phyloP scores from a whole-genome alignment of 495 filamentous ascomycete genomes.

The Annulohypoxylon bovei region DNA sequence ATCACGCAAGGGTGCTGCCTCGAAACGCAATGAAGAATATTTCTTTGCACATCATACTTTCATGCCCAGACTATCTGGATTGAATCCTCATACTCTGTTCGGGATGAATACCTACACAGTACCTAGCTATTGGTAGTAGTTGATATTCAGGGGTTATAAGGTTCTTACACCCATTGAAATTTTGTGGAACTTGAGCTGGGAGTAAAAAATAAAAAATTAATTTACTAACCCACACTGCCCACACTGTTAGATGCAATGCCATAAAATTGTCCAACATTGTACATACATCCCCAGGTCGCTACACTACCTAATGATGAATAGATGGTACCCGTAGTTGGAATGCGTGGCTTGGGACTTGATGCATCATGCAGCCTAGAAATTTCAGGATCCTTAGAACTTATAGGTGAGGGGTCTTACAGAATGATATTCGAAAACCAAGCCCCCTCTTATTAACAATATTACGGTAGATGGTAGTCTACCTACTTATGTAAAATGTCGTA shows the following conservation, averaged over 20 bases:
- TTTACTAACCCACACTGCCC: background rate
- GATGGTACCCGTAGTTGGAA: slow-evolving; percentile 11
- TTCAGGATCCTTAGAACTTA: slow-evolving; percentile 1
- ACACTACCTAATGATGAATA: background rate
- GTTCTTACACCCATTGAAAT: background rate
- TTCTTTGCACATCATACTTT: slow-evolving; percentile 6
- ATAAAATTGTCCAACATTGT: background rate
- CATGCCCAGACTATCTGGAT: background rate
- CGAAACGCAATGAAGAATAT: slow-evolving; percentile 13
- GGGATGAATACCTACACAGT: background rate
- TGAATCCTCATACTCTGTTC: background rate
- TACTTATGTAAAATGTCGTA: slow-evolving; percentile 2
- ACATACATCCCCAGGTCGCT: no score
- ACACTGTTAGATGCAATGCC: slow-evolving; percentile 2
- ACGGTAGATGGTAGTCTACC: slow-evolving; percentile 9
- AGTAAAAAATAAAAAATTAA: background rate
- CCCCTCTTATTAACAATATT: slow-evolving; percentile 5
- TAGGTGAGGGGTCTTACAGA: slow-evolving; percentile 16
- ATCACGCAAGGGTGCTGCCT: slow-evolving; percentile 11
- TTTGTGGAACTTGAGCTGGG: slow-evolving; percentile 2
- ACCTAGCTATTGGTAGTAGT: background rate
- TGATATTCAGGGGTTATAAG: slow-evolving; percentile 8
- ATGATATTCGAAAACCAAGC: background rate
- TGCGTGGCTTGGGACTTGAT: slow-evolving; percentile 10
- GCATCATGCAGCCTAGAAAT: slow-evolving; percentile 22